Evolutionary conservation across 257 asterid genomes (phyloP).

Genomic region (Ophiorrhiza pumila): DNA sequence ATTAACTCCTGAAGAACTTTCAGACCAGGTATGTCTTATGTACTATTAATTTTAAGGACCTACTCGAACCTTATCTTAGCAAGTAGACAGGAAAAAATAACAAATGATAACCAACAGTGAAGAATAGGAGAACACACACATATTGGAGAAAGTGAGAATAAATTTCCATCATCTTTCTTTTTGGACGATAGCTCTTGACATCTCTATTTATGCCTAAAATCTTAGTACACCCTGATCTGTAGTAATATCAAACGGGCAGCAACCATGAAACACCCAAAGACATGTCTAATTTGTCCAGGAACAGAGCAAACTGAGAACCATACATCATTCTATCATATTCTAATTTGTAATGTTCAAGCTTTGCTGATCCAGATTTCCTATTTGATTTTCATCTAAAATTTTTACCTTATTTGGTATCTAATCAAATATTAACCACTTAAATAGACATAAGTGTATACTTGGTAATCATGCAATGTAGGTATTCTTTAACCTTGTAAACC

Average conservation of each 20-base stretch:
- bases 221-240: too few species aligned
- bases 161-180: too few species aligned
- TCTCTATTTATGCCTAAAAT: too few species aligned
- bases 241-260: not conserved
- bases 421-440: not conserved
- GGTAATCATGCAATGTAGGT: not conserved
- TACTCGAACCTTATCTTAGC: too few species aligned
- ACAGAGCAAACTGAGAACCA: not conserved
- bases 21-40: not conserved
- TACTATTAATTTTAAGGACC: too few species aligned
- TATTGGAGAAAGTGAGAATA: too few species aligned
- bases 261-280: not conserved
- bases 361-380: not conserved
- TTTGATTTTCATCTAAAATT: not conserved
- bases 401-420: not conserved
- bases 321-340: not conserved
- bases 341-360: not conserved
- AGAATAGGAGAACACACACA: too few species aligned
- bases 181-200: too few species aligned
- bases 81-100: too few species aligned
- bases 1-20: not conserved
- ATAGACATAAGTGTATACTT: too few species aligned
- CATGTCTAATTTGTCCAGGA: not conserved
- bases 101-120: too few species aligned
- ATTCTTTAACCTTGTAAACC: not conserved